A percentile compares a stretch with the other conserved stretches of the same genome.
These are phyloP conservation scores for Petunia axillaris DNA, from an alignment of 257 asterid genomes.

Conservation along the genomic window DNA sequence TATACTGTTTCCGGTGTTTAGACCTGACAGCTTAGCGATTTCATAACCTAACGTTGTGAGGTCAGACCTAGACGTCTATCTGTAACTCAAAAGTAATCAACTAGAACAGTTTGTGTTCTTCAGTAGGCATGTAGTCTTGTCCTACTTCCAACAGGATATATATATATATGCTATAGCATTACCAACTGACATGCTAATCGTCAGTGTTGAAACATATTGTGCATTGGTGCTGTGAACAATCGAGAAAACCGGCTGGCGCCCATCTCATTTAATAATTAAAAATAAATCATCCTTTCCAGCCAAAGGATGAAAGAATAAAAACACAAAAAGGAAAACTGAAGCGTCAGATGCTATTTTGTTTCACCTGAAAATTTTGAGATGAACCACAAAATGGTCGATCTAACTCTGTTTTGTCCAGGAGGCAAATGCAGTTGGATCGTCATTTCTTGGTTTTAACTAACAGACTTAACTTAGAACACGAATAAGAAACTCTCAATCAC, in stretches of 20 bases:
- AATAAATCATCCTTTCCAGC: neutral
- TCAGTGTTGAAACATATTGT: neutral
- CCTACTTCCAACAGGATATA: slow-evolving; percentile 13
- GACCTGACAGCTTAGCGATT: neutral
- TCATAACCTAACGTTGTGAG: neutral
- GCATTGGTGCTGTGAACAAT: neutral
- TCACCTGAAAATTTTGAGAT: neutral
- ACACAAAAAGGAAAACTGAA: neutral
- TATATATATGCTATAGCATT: neutral
- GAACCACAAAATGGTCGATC: neutral
- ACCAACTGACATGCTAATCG: neutral
- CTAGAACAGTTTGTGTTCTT: neutral
- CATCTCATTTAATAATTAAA: neutral
- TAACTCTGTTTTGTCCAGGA: neutral
- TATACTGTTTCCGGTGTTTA: slow-evolving; percentile 5
- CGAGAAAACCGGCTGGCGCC: neutral
- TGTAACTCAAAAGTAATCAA: slow-evolving; percentile 19
- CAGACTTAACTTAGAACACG: neutral
- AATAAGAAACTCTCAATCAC: neutral
- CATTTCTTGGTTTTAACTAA: neutral
- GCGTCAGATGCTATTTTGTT: neutral
- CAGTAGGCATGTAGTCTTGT: neutral
- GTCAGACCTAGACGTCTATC: neutral
- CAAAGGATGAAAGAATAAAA: neutral
- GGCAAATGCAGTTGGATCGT: neutral